These are phyloP conservation scores for Sclerotinia trifoliorum DNA, from an alignment of 2,329 filamentous ascomycete genomes.

Conservation along the genomic window DNA sequence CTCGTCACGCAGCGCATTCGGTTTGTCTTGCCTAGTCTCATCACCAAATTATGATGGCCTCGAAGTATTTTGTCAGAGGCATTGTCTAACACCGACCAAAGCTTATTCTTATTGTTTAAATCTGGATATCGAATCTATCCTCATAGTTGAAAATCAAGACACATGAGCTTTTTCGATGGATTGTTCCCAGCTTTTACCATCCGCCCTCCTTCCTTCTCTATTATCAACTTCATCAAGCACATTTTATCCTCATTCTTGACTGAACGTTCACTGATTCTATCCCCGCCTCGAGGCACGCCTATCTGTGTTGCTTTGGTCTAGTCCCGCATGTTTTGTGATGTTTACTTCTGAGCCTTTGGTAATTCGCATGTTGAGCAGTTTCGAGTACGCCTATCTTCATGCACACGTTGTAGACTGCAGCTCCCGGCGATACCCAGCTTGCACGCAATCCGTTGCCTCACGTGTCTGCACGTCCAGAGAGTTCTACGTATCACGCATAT, in stretches of 20 bases:
- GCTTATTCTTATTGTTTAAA: neutral
- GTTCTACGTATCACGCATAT: slow-evolving; percentile 12
- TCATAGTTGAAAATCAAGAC: neutral
- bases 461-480: neutral
- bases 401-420: neutral
- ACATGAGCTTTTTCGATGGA: neutral
- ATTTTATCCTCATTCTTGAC: neutral
- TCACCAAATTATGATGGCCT: too few relatives aligned
- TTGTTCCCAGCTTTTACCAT: neutral
- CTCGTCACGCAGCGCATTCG: too few relatives aligned
- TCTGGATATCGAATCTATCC: neutral
- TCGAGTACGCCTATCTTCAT: neutral
- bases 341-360: neutral
- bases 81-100: too few relatives aligned
- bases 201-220: neutral
- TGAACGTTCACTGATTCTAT: neutral
- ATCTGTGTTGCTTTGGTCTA: neutral
- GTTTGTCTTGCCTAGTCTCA: too few relatives aligned
- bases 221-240: neutral
- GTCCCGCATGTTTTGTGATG: neutral
- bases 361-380: neutral
- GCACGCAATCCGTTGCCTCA: neutral
- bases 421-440: neutral
- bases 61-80: too few relatives aligned
- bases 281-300: neutral